These are phyloP conservation scores for Trametes cingulata DNA, from an alignment of 768 basidiomycete genomes.

Conservation along the genomic window DNA sequence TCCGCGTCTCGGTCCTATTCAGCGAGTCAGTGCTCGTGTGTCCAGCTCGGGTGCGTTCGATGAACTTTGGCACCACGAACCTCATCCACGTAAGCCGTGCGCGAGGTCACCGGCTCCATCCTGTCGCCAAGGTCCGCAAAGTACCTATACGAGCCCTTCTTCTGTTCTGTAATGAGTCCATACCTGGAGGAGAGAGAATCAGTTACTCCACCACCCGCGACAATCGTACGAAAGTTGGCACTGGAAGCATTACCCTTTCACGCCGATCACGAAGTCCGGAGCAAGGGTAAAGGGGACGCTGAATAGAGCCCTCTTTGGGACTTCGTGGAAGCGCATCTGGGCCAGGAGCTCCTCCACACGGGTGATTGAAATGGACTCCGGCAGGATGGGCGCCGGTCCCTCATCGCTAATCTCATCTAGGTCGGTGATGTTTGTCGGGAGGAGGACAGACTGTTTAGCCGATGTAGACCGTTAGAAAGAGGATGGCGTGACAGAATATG, in stretches of 20 bases:
- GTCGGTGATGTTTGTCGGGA: conserved; percentile 49
- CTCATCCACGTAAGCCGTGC: conserved; percentile 77
- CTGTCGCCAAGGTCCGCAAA: conserved; percentile 77
- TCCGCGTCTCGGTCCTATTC: conserved; percentile 38
- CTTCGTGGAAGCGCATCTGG: conserved; percentile 81
- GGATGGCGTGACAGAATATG: background rate
- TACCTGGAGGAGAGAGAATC: conserved; percentile 54
- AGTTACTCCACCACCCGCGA: background rate
- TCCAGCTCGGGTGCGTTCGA: background rate
- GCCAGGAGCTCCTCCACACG: conserved; percentile 74
- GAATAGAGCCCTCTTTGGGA: conserved; percentile 81
- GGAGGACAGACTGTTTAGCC: conserved; percentile 55
- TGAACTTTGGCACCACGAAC: conserved; percentile 38
- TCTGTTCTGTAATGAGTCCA: conserved; percentile 85
- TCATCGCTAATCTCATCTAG: conserved; percentile 49
- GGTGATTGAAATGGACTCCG: conserved; percentile 73
- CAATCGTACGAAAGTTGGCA: background rate
- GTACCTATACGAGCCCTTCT: conserved; percentile 78
- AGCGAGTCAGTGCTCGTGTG: background rate
- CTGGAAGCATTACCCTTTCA: conserved; percentile 69
- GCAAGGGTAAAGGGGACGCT: conserved; percentile 81
- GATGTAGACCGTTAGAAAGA: background rate
- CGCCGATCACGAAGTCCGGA: conserved; percentile 69
- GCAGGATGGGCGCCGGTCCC: conserved; percentile 42
- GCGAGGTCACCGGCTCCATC: conserved; percentile 72